Evolutionary conservation across 1,139 yeast genomes (phyloP).

Genomic region (Yamadazyma triangularis): DNA sequence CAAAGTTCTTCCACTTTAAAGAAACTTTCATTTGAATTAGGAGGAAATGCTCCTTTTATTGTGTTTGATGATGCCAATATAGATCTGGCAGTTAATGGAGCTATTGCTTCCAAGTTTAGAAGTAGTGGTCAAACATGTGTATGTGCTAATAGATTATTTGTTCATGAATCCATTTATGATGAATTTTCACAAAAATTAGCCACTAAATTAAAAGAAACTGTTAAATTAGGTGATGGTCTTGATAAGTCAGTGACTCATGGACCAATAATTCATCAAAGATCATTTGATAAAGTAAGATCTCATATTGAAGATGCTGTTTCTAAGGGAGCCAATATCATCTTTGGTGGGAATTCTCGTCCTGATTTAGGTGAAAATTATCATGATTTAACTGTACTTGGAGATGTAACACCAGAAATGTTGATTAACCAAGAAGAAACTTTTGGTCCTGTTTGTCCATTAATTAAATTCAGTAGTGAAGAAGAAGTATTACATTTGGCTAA

Average conservation of each 20-base stretch:
- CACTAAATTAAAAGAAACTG: conserved; percentile 42
- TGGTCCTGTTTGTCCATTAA: conserved; percentile 84
- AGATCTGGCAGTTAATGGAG: conserved; percentile 72
- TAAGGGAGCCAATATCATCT: conserved; percentile 64
- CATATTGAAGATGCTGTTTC: conserved; percentile 72
- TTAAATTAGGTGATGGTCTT: conserved; percentile 73
- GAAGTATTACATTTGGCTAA: conserved; percentile 72
- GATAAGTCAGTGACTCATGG: conserved; percentile 70
- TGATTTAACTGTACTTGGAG: conserved; percentile 67
- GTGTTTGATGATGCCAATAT: conserved; percentile 82
- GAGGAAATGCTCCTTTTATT: conserved; percentile 92
- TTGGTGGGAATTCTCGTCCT: conserved; percentile 61
- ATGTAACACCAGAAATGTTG: conserved; percentile 59
- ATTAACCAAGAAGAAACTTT: conserved; percentile 78
- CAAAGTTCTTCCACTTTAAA: conserved; percentile 77
- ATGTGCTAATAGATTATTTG: conserved; percentile 78
- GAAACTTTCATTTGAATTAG: conserved; percentile 81
- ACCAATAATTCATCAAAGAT: conserved; percentile 66
- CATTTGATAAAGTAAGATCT: conserved; percentile 62
- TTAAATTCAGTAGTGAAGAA: conserved; percentile 59
- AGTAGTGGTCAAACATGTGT: conserved; percentile 90
- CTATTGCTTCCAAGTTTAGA: conserved; percentile 57
- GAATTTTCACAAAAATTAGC: conserved; percentile 41
- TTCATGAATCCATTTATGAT: conserved; percentile 69
- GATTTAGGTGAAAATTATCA: conserved; percentile 75